Conservation (phyloP, 2,329 filamentous ascomycete species). For the Hortaea sp. region DNA sequence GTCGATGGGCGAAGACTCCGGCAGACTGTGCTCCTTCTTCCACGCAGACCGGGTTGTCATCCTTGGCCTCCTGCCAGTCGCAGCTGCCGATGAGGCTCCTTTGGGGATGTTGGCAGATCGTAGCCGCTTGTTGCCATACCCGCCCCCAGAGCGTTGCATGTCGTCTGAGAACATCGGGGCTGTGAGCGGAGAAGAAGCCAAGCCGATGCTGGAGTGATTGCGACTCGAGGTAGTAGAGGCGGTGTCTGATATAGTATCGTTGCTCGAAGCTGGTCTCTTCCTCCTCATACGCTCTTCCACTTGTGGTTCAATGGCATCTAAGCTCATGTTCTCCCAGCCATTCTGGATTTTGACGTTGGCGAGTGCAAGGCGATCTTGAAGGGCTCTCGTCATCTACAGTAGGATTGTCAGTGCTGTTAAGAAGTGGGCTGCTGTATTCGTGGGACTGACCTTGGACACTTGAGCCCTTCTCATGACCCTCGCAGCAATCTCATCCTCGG, state of each 20-base stretch:
- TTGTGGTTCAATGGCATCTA: slow-evolving; percentile 77
- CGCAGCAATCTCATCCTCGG: slow-evolving; percentile 26
- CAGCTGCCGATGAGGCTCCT: slow-evolving; percentile 19
- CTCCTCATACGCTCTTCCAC: slow-evolving; percentile 69
- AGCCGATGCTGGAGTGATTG: slow-evolving; percentile 54
- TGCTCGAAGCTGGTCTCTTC: slow-evolving; percentile 54
- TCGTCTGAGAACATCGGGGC: slow-evolving; percentile 78
- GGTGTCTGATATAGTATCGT: slow-evolving; percentile 74
- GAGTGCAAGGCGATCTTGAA: slow-evolving; percentile 88
- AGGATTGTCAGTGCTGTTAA: background rate
- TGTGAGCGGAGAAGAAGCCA: slow-evolving; percentile 80
- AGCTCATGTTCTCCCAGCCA: slow-evolving; percentile 82
- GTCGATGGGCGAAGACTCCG: slow-evolving; percentile 81
- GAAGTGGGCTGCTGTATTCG: background rate
- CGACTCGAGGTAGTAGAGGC: slow-evolving; percentile 76
- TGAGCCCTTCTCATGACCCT: slow-evolving; percentile 29
- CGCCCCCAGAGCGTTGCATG: slow-evolving; percentile 59
- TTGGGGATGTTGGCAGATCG: slow-evolving; percentile 13
- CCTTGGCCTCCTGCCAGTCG: slow-evolving; percentile 21
- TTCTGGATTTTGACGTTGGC: slow-evolving; percentile 97
- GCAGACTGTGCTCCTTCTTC: slow-evolving; percentile 66
- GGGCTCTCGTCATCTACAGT: slow-evolving; percentile 73
- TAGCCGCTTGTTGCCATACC: slow-evolving; percentile 29
- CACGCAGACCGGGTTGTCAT: slow-evolving; percentile 43
- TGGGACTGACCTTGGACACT: slow-evolving; percentile 26